Base-by-base conservation (phyloP, 2,329 filamentous ascomycete species). In the Xylaria hypoxylon region DNA sequence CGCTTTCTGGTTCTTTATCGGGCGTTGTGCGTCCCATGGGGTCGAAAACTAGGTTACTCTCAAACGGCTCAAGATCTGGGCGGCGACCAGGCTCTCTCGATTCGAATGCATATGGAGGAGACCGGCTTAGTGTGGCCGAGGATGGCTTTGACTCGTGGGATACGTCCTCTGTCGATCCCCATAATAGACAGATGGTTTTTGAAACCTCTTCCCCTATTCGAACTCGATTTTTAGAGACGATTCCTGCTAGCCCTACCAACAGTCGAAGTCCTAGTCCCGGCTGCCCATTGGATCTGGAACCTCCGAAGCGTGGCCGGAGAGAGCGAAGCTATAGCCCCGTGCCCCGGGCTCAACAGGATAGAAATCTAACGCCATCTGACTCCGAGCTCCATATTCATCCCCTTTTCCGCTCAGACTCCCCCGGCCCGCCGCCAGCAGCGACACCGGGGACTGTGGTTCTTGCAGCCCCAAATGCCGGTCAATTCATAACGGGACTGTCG, bases 71-170 rank as follows among this genome's bases (percentile, higher is more conserved):
- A 59, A 80, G 79, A 61, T 73, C 64, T n/a, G 64, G 68, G 26
- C 79, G 79, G 26, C 80, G 85, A 24, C 77, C 82, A 2, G 71
- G 79, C 6, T 89, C 87, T 0, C 75, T 85, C 10, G 84, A 86
- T 5, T 85, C 85, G 0, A 77, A 73, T 45, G 67, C 74, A 7
- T 77, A 79, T 51, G 76, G 72, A 5, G 76, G 72, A 5, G 78
- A 79, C 5, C 72, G 73, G 5, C 76, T 76, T 17, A 78, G 77
- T 42, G 79, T 79, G 40, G 73, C 76, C 15, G 85, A 86, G n/a
- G 89, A 91, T 67, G 86, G 87, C 1, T 93, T 93, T 72, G 91
- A 93, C 72, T 89, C 86, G 2, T 93, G 91, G 91, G 90, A 93
- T 73, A 92, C 89, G 0, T 91, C 89, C 0, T 82, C 84, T 0